Conservation (phyloP, 108 stramenopile genomes). For the Parietichytrium sp. region DNA sequence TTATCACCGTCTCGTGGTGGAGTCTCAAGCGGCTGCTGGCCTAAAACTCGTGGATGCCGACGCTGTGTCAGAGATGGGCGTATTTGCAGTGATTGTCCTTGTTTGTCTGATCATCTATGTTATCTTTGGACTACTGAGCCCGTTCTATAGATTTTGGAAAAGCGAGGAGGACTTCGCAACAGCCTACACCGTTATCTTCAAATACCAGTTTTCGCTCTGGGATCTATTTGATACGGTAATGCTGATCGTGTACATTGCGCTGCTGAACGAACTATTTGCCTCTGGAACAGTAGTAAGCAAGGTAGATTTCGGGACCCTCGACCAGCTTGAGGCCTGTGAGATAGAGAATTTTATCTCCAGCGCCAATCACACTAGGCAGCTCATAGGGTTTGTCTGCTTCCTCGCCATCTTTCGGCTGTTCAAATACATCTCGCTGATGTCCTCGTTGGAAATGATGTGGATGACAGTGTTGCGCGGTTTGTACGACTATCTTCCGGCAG, state of each 20-base stretch:
- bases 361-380: not conserved
- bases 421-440: constrained; percentile 15
- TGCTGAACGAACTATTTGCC: not conserved
- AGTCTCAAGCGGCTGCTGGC: no score
- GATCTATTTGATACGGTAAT: not conserved
- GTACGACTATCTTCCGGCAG: constrained; percentile 1
- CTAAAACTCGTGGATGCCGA: no score
- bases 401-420: not conserved
- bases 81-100: no score
- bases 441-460: not conserved
- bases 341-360: not conserved
- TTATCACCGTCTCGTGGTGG: no score
- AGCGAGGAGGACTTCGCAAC: no score
- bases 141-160: no score
- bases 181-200: no score
- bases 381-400: not conserved
- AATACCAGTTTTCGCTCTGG: no score
- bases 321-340: not conserved
- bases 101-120: no score
- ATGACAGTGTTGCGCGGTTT: not conserved
- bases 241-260: not conserved
- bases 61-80: no score
- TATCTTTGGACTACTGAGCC: no score
- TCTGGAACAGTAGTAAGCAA: not conserved
- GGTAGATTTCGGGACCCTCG: not conserved